Conservation (phyloP, 2,329 filamentous ascomycete genomes). For the Arthrinium phaeospermum region DNA sequence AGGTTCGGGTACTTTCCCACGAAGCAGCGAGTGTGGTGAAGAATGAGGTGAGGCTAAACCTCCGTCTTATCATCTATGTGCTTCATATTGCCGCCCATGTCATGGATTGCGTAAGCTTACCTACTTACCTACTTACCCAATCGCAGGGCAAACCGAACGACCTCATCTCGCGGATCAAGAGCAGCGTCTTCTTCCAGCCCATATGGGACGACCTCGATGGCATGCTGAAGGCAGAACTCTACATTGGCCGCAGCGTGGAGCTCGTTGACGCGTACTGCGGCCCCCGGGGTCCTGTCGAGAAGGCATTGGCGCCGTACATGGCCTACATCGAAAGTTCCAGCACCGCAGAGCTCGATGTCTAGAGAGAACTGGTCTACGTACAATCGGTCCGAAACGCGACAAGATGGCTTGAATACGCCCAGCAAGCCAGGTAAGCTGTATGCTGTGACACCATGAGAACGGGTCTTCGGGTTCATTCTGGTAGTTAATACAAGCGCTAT, state of each 20-base stretch:
- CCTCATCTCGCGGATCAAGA: conserved; percentile 75
- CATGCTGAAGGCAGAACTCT: conserved; percentile 65
- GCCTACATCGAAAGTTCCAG: conserved; percentile 36
- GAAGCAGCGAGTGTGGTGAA: no score
- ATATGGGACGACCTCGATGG: conserved; percentile 70
- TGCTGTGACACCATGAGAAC: not conserved
- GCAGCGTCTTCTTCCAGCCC: conserved; percentile 73
- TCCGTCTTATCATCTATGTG: no score
- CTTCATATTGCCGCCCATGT: no score
- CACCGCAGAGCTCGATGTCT: conserved; percentile 42
- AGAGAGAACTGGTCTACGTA: not conserved
- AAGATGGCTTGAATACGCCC: not conserved
- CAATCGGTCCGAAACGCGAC: not conserved
- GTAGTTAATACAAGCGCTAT: not conserved
- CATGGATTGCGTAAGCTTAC: no score
- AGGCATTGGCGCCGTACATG: conserved; percentile 40
- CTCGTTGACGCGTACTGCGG: conserved; percentile 49
- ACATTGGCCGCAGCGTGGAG: conserved; percentile 45
- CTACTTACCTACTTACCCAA: no score
- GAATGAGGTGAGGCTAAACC: no score
- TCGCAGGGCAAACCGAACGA: conserved; percentile 72
- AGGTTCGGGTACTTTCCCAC: no score
- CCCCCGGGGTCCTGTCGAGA: conserved; percentile 40
- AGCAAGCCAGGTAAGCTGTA: not conserved
- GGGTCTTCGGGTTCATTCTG: no score